phyloP scores from a whole-genome alignment of 2,329 filamentous ascomycete species.

The Aspergillus melleus region DNA sequence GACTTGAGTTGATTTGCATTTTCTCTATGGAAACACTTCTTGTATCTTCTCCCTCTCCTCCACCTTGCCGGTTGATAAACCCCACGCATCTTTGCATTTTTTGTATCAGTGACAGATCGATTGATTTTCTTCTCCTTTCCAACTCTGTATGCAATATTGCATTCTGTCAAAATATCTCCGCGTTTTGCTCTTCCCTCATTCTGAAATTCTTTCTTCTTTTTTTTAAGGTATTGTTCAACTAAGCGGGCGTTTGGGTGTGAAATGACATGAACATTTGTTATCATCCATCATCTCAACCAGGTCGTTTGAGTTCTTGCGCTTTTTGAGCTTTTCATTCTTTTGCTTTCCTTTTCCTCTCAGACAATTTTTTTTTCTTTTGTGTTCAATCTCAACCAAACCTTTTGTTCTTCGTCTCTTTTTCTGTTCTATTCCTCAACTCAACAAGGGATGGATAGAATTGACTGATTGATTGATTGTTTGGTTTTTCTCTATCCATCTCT shows the following conservation, averaged over 20 bases:
- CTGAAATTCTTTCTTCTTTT: neutral
- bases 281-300: slow-evolving; percentile 14
- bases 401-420: slow-evolving; percentile 2
- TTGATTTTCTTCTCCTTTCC: neutral
- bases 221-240: slow-evolving; percentile 4
- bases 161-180: neutral
- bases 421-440: neutral
- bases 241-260: slow-evolving; percentile 24
- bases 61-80: neutral
- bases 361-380: slow-evolving; percentile 1
- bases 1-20: neutral
- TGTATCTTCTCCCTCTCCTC: neutral
- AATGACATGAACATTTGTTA: neutral
- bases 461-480: neutral
- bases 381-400: neutral
- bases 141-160: neutral
- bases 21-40: neutral
- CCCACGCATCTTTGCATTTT: neutral
- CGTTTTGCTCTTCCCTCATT: neutral
- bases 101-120: neutral
- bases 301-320: slow-evolving; percentile 10
- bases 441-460: too few relatives aligned
- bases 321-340: slow-evolving; percentile 12
- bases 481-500: neutral
- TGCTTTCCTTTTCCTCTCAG: neutral